Base-by-base conservation (phyloP, 768 basidiomycete genomes). In the Calocybe cyanea region DNA sequence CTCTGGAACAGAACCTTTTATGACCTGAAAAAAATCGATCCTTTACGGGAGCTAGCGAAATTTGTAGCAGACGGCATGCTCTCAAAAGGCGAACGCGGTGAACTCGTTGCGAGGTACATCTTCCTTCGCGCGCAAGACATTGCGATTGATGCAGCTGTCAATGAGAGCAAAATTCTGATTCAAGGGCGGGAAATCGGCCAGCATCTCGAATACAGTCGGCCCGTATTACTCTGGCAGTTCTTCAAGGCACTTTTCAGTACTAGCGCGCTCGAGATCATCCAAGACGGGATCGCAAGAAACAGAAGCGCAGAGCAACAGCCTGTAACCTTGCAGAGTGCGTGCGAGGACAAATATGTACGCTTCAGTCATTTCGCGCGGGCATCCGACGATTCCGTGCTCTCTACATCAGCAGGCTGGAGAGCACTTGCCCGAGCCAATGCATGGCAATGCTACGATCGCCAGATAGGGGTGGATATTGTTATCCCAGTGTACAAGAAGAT, bases 101-200 rank as follows among this genome's bases (percentile, higher is more conserved):
- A 59, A 32, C 11, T 59, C 9, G 54, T 56, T 14, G 53, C 44
- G 21, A 59, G 60, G 7, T 6, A 50, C n/a, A 17, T 39, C 4
- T 19, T 21, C 17, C 17, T 35, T n/a, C 34, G 34, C n/a, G 34
- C 34, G 17, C 34, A 18, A 18, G 34, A 35, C 14, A 35, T 35
- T 6, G 25, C 25, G 11, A 5, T 28, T 11, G 5, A 6, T 5
- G 11, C 5, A 28, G n/a, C n/a, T n/a, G 25, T 28, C 11, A 11
- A 28, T 6, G 11, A 28, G 25, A 28, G 6, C 25, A 11, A 11
- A 6, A 11, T 3, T 24, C 11, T 14, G 15, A 39, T 39, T 1
- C 5, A 7, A 15, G 37, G 18, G 13, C 37, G 1, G 18, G 7
- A 15, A 19, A 13, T 19, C 17, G 21, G 18, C 21, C 6, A 38